Base-by-base conservation (phyloP, 371 early-diverging fungal species). In the Mucor lusitanicus region DNA sequence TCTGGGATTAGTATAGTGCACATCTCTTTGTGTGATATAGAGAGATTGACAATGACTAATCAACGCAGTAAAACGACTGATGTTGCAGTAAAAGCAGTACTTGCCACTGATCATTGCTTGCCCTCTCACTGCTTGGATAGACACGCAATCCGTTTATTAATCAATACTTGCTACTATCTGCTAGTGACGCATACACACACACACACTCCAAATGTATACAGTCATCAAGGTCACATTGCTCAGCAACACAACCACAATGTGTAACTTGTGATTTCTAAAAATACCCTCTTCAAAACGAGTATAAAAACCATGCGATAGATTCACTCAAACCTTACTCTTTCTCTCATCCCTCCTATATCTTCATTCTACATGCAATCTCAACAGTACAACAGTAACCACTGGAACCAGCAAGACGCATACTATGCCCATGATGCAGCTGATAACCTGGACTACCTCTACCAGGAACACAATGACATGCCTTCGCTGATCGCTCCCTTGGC, bases 201-300 rank as follows among this genome's bases (percentile, higher is more conserved):
- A 33, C 33, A 33, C 11, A 35, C 35, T 35, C 8, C 8, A 1
- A 37, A 13, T 37, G 37, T 35, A 37, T 37, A 37, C 37, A 37
- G 25, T 50, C 25, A 50, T 50, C 8, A 44, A 48, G 65, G 65
- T 65, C 65, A 65, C 59, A 62, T 65, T 65, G 65, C 65, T 65
- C 19, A 58, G 65, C 59, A 65, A 58, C 50, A 39, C 63, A 63
- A 59, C 59, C 42, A 30, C 35, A 53, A 54, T 50, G 63, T 64
- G 64, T 55, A 42, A 64, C 64, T 64, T 30, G 64, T 40, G 39
- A 54, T 50, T 42, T 64, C 64, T 64, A 64, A 42, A 64, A 64
- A 64, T 64, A 64, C 50, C 21, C 12, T 12, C 4, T 30, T 30
- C 30, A 21, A 50, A 25, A 12, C 25, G 8, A 19, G 27, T 30